phyloP scores from a whole-genome alignment of 164 flowering plant genomes.

The Kalanchoe fedtschenkoi region DNA sequence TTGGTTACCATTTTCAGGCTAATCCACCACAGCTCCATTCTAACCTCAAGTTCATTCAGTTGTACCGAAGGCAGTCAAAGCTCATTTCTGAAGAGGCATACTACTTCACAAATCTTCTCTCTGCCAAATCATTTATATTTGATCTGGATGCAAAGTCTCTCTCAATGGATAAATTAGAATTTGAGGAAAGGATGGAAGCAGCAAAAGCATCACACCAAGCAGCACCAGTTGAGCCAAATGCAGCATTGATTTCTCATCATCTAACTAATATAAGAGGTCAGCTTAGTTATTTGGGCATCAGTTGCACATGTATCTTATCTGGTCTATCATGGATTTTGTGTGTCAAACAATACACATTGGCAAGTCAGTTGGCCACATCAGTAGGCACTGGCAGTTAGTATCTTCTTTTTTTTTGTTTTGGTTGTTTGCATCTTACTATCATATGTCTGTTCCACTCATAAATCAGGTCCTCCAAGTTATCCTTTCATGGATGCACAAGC shows the following conservation, averaged over 20 bases:
- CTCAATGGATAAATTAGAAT: conserved; percentile 38
- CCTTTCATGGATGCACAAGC: conserved; percentile 38
- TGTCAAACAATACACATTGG: not conserved
- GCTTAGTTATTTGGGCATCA: conserved; percentile 4
- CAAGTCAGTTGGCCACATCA: not conserved
- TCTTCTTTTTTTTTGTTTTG: not conserved
- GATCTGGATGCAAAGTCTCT: conserved; percentile 36
- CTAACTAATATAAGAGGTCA: conserved; percentile 16
- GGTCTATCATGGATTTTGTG: not conserved
- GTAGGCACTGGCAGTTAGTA: not conserved
- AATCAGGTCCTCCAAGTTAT: conserved; percentile 17
- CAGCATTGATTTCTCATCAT: conserved; percentile 6
- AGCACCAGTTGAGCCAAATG: conserved; percentile 9
- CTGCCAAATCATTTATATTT: conserved; percentile 35
- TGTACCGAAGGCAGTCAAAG: conserved; percentile 32
- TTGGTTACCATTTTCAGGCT: conserved; percentile 23
- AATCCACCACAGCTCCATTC: conserved; percentile 53
- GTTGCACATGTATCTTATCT: not conserved
- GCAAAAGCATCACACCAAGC: conserved; percentile 17
- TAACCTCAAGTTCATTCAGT: conserved; percentile 40
- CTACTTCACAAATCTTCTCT: conserved; percentile 37
- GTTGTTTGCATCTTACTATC: not conserved
- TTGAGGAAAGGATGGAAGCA: conserved; percentile 32
- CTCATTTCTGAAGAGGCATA: conserved; percentile 40
- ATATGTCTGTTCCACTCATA: not conserved